Evolutionary conservation across 805 yeast species (phyloP), one percentile per base, ranked within the genome.

Genomic region (Wickerhamomyces alni): DNA sequence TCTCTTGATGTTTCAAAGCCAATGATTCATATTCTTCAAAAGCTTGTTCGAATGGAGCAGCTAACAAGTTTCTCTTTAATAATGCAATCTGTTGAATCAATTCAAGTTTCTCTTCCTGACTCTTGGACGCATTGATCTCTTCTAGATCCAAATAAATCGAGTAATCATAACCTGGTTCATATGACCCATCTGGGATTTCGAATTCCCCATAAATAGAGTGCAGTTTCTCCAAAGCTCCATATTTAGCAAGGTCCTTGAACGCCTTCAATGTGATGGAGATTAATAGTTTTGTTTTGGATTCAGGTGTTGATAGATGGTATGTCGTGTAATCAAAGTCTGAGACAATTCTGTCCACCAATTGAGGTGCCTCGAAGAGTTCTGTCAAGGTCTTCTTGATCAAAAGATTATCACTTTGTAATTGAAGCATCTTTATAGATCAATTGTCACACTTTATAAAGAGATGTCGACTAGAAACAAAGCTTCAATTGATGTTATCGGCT

Each of bases 291-390:
- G 80, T 61, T 65, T 82, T 86, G 44, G 77, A 69, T 49, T 80
- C 88, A 3, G 89, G 86, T n/a, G 94, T 91, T 35, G 95, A 82
- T 45, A 93, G 70, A 62, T 91, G 98, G 64, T 85, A 89, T 24
- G 93, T 85, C 36, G 96, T 95, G 66, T 87, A 87, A 63, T 93
- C 99, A 54, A 93, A 93, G 67, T 93, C 99, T 30, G 95, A 82
- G 46, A 93, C 77, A 45, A 91, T 80, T 61, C 97, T 77, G 63
- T 93, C 97, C 46, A 87, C 69, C 6, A 77, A 65, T 36, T 72
- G 59, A 3, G 75, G 71, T 19, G 61, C 65, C 17, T 69, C 80
- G 38, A 85, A 65, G 37, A 88, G 76, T 58, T 84, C 95, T 26
- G 78, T 73, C 47, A 93, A 72, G 2, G 96, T 80, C 49, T 86